Base-by-base conservation (phyloP, 306 rosid species). In the Gastrolobium bilobum region DNA sequence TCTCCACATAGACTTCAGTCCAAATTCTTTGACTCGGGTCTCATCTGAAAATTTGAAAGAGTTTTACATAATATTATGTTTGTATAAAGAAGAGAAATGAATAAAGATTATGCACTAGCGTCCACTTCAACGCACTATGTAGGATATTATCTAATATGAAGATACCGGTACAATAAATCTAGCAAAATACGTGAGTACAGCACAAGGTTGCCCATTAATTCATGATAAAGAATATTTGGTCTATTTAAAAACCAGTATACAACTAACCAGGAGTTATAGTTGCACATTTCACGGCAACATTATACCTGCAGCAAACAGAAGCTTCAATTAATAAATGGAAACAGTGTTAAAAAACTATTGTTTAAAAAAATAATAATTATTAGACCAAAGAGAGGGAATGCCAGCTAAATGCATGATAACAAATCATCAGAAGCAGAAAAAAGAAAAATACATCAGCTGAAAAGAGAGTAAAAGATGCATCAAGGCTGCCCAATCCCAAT, bases 1-100 rank as follows among this genome's bases (percentile, higher is more conserved):
- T 87, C 98, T 91, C 99, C 99, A 95, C 98, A 93, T 95, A 73
- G 96, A 77, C 88, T 95, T 95, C 71, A 95, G 81, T 84, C 98
- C 96, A 81, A 95, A 95, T 78, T 95, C 98, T 85, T 91, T 93
- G 76, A 95, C 89, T 81, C 99, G 93, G 63, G 90, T 87, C 87
- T 93, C 99, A 84, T 95, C 99, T 95, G 91, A 72, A 79, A 80
- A 60, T 60, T 77, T 33, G 68, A 78, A 50, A 79, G 29, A 53
- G 71, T 35, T 35, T 71, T 33, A 10, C 57, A 31, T 34, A 69
- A 57, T 7, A 52, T 57, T 46, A 71, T 15, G 40, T 40, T 4
- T 40, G 66, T 69, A 44, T n/a, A 69, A 47, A 51, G 38, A 50
- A 37, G 47, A 52, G n/a, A 80, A 44, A 9, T n/a, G 3, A 65